A percentile compares a stretch with the other conserved stretches of the same genome.
Evolutionary conservation across 2,329 filamentous ascomycete species (phyloP).

Genomic region (Aspergillus fructus): DNA sequence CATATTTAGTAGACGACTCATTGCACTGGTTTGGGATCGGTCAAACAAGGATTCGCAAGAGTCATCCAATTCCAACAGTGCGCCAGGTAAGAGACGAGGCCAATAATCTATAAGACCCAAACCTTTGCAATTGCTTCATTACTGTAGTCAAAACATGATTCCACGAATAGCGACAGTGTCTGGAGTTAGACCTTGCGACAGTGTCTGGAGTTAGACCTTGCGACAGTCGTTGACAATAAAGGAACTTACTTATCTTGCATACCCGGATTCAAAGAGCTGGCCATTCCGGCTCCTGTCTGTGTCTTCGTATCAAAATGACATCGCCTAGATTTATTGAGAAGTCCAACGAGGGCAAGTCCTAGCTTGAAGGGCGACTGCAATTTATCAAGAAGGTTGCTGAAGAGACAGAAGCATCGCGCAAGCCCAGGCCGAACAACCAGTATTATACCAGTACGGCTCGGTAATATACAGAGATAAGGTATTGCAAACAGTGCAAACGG

Average conservation of each 20-base stretch:
- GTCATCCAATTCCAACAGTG: no score
- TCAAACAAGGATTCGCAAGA: no score
- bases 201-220: no score
- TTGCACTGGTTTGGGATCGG: no score
- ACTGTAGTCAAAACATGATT: no score
- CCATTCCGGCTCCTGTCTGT: not conserved
- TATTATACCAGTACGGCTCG: not conserved
- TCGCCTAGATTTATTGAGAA: not conserved
- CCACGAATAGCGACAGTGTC: no score
- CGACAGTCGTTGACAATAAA: not conserved
- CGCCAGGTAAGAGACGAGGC: no score
- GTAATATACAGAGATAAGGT: not conserved
- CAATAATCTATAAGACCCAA: no score
- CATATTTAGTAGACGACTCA: no score
- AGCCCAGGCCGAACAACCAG: not conserved
- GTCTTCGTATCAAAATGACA: no score
- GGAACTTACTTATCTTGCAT: not conserved
- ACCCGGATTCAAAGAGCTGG: not conserved
- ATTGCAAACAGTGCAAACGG: slow-evolving; percentile 6
- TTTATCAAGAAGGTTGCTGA: not conserved
- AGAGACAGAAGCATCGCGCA: not conserved
- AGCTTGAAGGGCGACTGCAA: not conserved
- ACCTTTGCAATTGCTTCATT: no score
- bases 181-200: no score
- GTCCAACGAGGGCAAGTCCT: not conserved